phyloP scores from a whole-genome alignment of 257 asterid species.

The Nicotiana benthamiana region DNA sequence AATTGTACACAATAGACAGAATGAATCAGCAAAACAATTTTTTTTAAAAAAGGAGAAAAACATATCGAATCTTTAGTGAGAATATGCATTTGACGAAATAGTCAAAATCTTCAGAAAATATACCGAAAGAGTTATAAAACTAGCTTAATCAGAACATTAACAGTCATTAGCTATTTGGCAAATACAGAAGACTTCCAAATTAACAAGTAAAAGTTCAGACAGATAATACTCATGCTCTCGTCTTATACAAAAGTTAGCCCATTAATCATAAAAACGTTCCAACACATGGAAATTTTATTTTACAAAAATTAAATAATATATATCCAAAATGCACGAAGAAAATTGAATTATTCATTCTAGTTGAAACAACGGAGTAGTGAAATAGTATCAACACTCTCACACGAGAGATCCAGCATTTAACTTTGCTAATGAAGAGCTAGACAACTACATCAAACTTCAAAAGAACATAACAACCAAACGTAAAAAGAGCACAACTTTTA shows the following conservation, averaged over 20 bases:
- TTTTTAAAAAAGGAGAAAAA: not conserved
- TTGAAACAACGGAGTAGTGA: not conserved
- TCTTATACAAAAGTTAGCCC: not conserved
- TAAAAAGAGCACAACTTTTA: not conserved
- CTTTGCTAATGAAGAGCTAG: not conserved
- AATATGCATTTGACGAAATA: not conserved
- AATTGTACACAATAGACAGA: not conserved
- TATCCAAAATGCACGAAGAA: not conserved
- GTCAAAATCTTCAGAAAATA: not conserved
- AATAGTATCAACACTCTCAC: not conserved
- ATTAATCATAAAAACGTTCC: not conserved
- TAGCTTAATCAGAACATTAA: not conserved
- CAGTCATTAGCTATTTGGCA: not conserved
- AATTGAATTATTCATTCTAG: not conserved
- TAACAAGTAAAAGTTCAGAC: not conserved
- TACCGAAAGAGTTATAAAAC: not conserved
- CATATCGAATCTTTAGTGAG: not conserved
- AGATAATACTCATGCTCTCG: not conserved
- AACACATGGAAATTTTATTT: no score
- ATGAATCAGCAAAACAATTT: not conserved
- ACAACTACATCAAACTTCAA: not conserved
- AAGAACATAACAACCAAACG: not conserved
- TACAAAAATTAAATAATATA: not conserved
- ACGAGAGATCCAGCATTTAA: not conserved
- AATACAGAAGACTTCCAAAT: not conserved